A percentile compares a stretch with the other conserved stretches of the same genome.
Evolutionary conservation across 306 rosid species (phyloP).

Genomic region (Astragalus glycyphyllos): DNA sequence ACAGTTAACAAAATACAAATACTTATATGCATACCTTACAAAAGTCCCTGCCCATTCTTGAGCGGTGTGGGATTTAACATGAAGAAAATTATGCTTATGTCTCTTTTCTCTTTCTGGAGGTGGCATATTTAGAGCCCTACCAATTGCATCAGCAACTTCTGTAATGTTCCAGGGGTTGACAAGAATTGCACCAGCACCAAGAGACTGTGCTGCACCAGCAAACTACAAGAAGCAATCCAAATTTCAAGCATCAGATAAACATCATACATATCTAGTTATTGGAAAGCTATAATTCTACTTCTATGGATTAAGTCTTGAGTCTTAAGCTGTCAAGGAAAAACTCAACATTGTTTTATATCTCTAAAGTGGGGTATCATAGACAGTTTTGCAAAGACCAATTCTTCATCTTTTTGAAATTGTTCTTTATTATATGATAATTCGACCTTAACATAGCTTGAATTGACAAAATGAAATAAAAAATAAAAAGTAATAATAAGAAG

Average conservation of each 20-base stretch:
- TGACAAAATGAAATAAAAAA: constrained; percentile 12
- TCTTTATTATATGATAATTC: constrained; percentile 4
- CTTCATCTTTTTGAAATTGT: constrained; percentile 10
- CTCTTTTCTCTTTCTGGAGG: constrained; percentile 82
- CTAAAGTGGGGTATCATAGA: not conserved
- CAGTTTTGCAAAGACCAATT: constrained; percentile 5
- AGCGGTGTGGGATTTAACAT: constrained; percentile 89
- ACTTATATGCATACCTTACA: constrained; percentile 66
- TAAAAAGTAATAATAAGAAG: not conserved
- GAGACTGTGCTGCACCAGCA: constrained; percentile 99
- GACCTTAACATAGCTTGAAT: constrained; percentile 26
- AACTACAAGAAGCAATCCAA: constrained; percentile 59
- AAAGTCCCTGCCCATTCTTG: constrained; percentile 99
- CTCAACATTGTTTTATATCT: constrained; percentile 10
- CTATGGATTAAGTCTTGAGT: too few species aligned
- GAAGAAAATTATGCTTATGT: constrained; percentile 75
- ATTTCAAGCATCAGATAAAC: constrained; percentile 38
- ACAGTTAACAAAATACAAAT: not conserved
- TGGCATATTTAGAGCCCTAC: constrained; percentile 72
- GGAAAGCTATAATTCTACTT: too few species aligned
- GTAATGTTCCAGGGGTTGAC: constrained; percentile 97
- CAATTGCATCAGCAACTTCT: constrained; percentile 85
- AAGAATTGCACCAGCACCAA: constrained; percentile 94
- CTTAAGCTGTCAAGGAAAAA: not conserved
- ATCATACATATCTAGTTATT: constrained; percentile 16